Evolutionary conservation across 2,329 filamentous ascomycete genomes (phyloP).

Genomic region (Fusarium algeriense): DNA sequence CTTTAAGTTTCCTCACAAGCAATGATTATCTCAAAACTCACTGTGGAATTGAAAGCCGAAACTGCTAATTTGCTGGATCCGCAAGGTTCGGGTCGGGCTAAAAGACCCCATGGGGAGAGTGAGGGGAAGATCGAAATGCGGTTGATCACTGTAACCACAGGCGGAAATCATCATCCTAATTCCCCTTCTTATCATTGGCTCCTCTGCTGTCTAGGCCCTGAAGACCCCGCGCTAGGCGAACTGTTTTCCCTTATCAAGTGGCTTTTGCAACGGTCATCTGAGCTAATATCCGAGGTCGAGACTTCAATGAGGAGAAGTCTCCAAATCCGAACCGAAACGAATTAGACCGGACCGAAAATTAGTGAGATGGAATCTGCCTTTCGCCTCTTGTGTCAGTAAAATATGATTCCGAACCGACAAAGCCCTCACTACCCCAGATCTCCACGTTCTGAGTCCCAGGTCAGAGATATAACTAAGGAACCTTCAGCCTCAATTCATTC

Average conservation of each 20-base stretch:
- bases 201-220: background rate
- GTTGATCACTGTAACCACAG: slow-evolving; percentile 3
- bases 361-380: background rate
- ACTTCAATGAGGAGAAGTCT: background rate
- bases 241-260: background rate
- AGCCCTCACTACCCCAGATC: background rate
- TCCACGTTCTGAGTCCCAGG: slow-evolving; percentile 3
- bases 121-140: slow-evolving; percentile 22
- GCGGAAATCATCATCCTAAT: background rate
- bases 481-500: slow-evolving; percentile 32
- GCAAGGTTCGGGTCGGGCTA: slow-evolving; percentile 12
- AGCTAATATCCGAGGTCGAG: slow-evolving; percentile 3
- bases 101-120: slow-evolving; percentile 20
- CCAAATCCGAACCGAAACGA: slow-evolving; percentile 22
- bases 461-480: slow-evolving; percentile 32
- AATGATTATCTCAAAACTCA: background rate
- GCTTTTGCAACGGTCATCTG: slow-evolving; percentile 4
- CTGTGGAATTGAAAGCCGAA: background rate
- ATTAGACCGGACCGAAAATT: slow-evolving; percentile 9
- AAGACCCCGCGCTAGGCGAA: background rate
- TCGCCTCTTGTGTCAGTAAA: background rate
- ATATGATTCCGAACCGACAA: slow-evolving; percentile 14
- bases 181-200: background rate
- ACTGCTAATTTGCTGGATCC: background rate
- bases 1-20: slow-evolving; percentile 9